phyloP scores from a whole-genome alignment of 768 basidiomycete genomes.

The Rhodotorula kratochvilovae region DNA sequence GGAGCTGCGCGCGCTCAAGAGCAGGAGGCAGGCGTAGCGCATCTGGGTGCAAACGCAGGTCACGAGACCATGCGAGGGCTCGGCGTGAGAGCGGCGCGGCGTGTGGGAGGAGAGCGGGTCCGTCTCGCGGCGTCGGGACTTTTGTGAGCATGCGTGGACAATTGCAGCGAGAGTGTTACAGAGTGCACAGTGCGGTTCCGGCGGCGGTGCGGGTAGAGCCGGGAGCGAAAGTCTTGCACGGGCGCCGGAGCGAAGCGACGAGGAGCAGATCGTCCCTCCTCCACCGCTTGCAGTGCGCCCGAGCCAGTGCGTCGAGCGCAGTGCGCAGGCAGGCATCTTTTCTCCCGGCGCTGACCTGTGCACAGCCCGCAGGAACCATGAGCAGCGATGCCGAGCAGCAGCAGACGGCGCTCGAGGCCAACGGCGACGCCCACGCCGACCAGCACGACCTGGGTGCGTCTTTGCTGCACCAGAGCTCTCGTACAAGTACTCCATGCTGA shows the following conservation, averaged over 20 bases:
- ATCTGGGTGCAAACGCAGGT: background rate
- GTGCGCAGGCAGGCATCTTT: background rate
- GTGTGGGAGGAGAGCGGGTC: too few species aligned
- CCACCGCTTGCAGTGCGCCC: too few species aligned
- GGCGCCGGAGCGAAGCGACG: background rate
- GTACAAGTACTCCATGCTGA: background rate
- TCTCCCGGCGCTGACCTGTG: background rate
- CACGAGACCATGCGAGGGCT: too few species aligned
- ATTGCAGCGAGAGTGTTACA: background rate
- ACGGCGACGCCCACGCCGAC: background rate
- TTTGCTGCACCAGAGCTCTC: too few species aligned
- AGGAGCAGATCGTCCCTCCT: background rate
- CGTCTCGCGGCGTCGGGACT: background rate
- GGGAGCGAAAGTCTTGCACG: too few species aligned
- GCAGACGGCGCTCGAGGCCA: background rate
- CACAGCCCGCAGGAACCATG: background rate
- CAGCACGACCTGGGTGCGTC: conserved; percentile 1
- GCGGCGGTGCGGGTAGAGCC: background rate
- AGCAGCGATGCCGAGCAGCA: background rate
- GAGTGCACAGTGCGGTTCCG: too few species aligned
- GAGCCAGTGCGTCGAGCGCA: background rate
- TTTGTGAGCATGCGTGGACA: too few species aligned
- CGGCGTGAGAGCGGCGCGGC: too few species aligned
- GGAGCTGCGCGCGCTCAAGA: conserved; percentile 12
- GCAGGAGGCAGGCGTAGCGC: background rate